Evolutionary conservation across 2,329 filamentous ascomycete genomes (phyloP), one percentile per base, ranked within the genome.

Genomic region (Pseudogymnoascus sp.): DNA sequence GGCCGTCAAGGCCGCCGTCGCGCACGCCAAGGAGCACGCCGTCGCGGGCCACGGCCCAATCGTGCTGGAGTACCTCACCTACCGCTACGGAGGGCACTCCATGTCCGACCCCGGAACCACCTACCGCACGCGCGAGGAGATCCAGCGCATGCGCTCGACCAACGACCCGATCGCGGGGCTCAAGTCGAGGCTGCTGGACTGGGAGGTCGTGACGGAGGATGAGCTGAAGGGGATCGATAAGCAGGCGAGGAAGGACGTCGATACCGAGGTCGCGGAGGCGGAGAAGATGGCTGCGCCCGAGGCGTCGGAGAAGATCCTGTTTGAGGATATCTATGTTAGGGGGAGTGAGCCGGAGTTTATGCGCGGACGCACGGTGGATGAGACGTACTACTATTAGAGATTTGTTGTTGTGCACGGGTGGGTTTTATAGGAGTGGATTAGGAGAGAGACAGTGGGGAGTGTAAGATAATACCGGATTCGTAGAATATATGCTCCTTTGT

Each of bases 81-180:
- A 99, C 88, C 87, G 95, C 74, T 99, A 99, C 78, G 95, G 95
- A 76, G 95, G 95, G 71, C 95, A 99, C 88, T 97, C 92, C 80
- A 99, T 99, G 95, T 97, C 93, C 75, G 95, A 99, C 79, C 95
- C 95, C 65, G 95, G 95, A 77, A 99, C 95, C 78, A 97, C 95
- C 73, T 99, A 99, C 89, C 89, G 93, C 78, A 97, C 93, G 71
- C 92, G 95, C 79, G 95, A 99, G 83, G 95, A 99, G 82, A 96
- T 99, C 75, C 93, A 97, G 84, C 93, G 93, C 78, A 99, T 99
- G 95, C 91, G 95, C 74, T 96, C 90, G 72, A 99, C 95, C 80
- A 91, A 97, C 80, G 95, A 99, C 81, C 92, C 95, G 70, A 99
- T 99, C 74, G 92, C 93, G 73, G 95, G 95, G 65, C 86, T 99